A percentile compares a stretch with the other conserved stretches of the same genome.
Conservation (phyloP, 371 early-diverging fungal genomes). For the Basidiobolus heterosporus region DNA sequence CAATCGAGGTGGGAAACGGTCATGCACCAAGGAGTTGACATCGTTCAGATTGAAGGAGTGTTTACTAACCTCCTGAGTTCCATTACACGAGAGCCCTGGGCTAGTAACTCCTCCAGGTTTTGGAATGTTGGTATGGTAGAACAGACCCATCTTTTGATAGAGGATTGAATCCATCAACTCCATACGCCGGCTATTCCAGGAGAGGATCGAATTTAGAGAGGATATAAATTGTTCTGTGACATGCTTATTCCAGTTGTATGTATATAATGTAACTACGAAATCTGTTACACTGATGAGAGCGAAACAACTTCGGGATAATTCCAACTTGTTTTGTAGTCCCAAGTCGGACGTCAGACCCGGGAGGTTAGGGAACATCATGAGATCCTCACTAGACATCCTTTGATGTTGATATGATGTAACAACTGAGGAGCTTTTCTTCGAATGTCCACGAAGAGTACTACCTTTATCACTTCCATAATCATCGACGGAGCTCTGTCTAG, state of each 20-base stretch:
- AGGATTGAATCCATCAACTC: constrained; percentile 32
- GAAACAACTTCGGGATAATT: constrained; percentile 32
- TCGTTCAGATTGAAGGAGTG: not conserved
- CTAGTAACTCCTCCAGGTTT: not conserved
- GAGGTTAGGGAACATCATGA: constrained; percentile 16
- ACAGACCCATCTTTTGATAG: constrained; percentile 51
- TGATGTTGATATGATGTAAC: constrained; percentile 15
- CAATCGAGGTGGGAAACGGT: constrained; percentile 5
- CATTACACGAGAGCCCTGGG: not conserved
- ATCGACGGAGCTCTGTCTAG: constrained; percentile 22
- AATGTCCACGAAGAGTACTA: not conserved
- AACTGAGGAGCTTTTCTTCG: constrained; percentile 7
- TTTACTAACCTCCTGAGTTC: not conserved
- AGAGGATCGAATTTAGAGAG: constrained; percentile 15
- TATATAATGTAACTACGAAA: constrained; percentile 27
- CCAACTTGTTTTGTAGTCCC: constrained; percentile 4
- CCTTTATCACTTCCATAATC: constrained; percentile 14
- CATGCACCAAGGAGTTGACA: constrained; percentile 4
- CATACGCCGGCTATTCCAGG: constrained; percentile 32
- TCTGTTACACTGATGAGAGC: constrained; percentile 32
- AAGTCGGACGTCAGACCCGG: constrained; percentile 8
- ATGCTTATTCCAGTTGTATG: constrained; percentile 47
- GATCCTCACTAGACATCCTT: constrained; percentile 15
- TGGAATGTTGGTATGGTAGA: constrained; percentile 17
- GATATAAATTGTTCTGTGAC: constrained; percentile 35